phyloP scores from a whole-genome alignment of 1,284 basidiomycete species.

The Sutorius eximius region DNA sequence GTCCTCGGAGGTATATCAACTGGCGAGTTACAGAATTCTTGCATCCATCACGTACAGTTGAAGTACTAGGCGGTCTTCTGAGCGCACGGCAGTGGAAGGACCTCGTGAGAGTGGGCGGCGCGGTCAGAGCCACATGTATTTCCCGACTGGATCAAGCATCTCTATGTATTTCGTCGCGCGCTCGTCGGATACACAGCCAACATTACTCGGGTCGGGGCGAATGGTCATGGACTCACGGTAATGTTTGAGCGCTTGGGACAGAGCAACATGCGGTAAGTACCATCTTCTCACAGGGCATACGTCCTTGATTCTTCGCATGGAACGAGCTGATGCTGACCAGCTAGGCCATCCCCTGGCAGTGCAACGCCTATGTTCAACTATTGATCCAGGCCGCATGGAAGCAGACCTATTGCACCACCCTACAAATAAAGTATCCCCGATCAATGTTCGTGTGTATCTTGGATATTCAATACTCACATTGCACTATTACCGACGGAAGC shows the following conservation, averaged over 20 bases:
- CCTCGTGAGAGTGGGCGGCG: constrained; percentile 9
- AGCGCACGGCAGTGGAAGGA: background rate
- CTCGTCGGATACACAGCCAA: constrained; percentile 1
- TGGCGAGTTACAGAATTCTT: background rate
- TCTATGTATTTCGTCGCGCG: background rate
- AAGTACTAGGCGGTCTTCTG: constrained; percentile 3
- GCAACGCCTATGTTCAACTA: background rate
- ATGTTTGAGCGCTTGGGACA: background rate
- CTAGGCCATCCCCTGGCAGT: background rate
- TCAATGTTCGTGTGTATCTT: background rate
- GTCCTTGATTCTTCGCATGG: background rate
- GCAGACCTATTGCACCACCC: background rate
- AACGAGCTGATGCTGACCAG: background rate
- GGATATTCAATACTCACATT: constrained; percentile 5
- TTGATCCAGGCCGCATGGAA: constrained; percentile 1
- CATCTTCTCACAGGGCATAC: background rate
- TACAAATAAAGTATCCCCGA: background rate
- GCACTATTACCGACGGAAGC: background rate
- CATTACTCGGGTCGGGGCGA: background rate
- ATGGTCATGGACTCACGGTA: background rate
- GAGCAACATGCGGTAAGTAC: constrained; percentile 3
- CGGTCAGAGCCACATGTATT: background rate
- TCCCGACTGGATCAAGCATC: background rate
- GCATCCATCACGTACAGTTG: constrained; percentile 16
- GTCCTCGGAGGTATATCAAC: background rate